phyloP scores from a whole-genome alignment of 352 stramenopile species.

The Globisporangium takayamanum region DNA sequence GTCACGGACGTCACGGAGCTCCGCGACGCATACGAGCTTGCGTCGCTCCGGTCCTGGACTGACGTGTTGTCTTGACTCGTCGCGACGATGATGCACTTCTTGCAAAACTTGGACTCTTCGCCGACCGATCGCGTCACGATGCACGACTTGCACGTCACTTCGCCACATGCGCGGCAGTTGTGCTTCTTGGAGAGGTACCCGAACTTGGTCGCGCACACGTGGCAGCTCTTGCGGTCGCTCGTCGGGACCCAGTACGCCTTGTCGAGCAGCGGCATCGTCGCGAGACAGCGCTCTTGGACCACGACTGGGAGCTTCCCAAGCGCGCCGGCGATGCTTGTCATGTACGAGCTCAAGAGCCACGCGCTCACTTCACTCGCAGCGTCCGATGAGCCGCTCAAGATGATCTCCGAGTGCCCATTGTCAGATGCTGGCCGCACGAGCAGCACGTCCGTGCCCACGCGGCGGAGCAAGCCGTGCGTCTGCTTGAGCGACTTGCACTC shows the following conservation, averaged over 20 bases:
- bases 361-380: constrained; percentile 29
- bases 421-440: constrained; percentile 35
- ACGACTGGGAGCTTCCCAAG: constrained; percentile 45
- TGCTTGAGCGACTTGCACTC: constrained; percentile 61
- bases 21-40: constrained; percentile 23
- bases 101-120: constrained; percentile 65
- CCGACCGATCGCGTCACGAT: constrained; percentile 44
- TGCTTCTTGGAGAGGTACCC: constrained; percentile 66
- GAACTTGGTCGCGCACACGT: constrained; percentile 58
- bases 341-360: constrained; percentile 36
- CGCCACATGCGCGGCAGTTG: constrained; percentile 67
- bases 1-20: constrained; percentile 10
- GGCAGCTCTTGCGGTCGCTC: constrained; percentile 49
- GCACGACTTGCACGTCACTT: constrained; percentile 76
- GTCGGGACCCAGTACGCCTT: constrained; percentile 39
- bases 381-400: constrained; percentile 37
- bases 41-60: constrained; percentile 18
- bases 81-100: constrained; percentile 58
- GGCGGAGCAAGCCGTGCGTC: constrained; percentile 46
- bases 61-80: constrained; percentile 30
- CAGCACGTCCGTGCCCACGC: constrained; percentile 45
- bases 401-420: constrained; percentile 48
- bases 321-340: constrained; percentile 26
- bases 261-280: constrained; percentile 38
- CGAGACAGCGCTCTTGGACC: constrained; percentile 41